phyloP scores from a whole-genome alignment of 768 basidiomycete genomes.

The Leccinum longicurvipes region DNA sequence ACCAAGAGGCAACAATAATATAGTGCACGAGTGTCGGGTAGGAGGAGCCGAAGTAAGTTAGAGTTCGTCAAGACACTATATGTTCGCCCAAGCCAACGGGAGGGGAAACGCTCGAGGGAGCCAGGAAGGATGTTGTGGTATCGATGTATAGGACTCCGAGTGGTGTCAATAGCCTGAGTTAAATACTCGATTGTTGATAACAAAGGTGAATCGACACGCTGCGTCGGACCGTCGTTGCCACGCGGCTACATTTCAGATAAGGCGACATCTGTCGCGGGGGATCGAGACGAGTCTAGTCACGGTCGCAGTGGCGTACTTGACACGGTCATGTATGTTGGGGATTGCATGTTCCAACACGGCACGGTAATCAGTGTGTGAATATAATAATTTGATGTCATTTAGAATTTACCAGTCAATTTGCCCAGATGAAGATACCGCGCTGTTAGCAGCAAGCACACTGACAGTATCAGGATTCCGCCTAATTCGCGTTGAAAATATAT shows the following conservation, averaged over 20 bases:
- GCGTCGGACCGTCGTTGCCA: no score
- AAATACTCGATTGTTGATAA: background rate
- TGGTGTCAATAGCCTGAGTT: background rate
- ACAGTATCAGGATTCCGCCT: constrained; percentile 40
- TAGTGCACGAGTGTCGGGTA: background rate
- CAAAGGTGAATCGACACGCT: background rate
- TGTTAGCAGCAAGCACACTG: constrained; percentile 39
- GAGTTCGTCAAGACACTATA: background rate
- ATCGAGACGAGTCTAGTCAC: no score
- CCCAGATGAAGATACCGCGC: constrained; percentile 40
- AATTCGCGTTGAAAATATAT: background rate
- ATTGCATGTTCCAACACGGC: background rate
- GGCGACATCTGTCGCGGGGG: no score
- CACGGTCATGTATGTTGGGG: no score
- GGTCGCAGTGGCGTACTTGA: no score
- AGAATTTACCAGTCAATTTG: constrained; percentile 41
- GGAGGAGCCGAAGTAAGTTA: background rate
- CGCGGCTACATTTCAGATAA: no score
- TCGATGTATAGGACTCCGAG: background rate
- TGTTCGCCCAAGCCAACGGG: background rate
- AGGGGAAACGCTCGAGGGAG: background rate
- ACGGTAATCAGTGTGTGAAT: background rate
- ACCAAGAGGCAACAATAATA: background rate
- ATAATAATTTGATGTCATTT: constrained; percentile 10
- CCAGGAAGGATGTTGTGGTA: background rate